These are phyloP conservation scores for rapeseed (Brassica napus) DNA, from an alignment of 345 rosid species.

Conservation along the genomic window DNA sequence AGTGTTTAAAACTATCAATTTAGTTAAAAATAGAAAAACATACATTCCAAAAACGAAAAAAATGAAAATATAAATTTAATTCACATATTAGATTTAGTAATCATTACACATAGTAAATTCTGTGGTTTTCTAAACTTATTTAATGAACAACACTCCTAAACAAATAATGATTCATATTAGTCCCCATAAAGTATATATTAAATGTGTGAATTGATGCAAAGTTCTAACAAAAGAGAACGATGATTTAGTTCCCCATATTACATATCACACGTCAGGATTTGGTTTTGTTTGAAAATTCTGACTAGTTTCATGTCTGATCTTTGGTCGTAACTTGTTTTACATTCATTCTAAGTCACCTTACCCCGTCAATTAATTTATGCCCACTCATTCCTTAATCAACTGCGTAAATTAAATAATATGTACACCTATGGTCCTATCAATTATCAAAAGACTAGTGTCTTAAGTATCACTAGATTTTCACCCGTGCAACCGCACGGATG, in stretches of 20 bases:
- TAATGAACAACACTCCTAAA: not conserved
- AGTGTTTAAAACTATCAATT: no score
- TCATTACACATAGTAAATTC: no score
- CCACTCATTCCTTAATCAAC: slow-evolving; percentile 8
- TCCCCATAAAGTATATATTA: not conserved
- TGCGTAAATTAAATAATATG: not conserved
- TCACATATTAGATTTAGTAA: no score
- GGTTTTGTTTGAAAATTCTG: slow-evolving; percentile 16
- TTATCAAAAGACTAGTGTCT: slow-evolving; percentile 7
- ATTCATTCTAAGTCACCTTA: slow-evolving; percentile 20
- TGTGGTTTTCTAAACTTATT: no score
- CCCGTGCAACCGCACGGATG: no score
- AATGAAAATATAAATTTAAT: no score
- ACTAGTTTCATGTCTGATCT: slow-evolving; percentile 12
- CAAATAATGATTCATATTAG: not conserved
- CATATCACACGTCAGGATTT: slow-evolving; percentile 11
- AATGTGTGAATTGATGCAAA: not conserved
- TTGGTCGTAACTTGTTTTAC: slow-evolving; percentile 23
- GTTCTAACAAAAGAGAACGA: not conserved
- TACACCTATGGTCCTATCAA: not conserved
- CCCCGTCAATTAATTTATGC: slow-evolving; percentile 21
- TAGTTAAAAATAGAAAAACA: no score
- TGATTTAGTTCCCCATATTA: not conserved
- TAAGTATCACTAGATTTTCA: no score
- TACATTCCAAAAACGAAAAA: no score